phyloP scores from a whole-genome alignment of 2,329 filamentous ascomycete genomes.

The Calonectria ilicicola region DNA sequence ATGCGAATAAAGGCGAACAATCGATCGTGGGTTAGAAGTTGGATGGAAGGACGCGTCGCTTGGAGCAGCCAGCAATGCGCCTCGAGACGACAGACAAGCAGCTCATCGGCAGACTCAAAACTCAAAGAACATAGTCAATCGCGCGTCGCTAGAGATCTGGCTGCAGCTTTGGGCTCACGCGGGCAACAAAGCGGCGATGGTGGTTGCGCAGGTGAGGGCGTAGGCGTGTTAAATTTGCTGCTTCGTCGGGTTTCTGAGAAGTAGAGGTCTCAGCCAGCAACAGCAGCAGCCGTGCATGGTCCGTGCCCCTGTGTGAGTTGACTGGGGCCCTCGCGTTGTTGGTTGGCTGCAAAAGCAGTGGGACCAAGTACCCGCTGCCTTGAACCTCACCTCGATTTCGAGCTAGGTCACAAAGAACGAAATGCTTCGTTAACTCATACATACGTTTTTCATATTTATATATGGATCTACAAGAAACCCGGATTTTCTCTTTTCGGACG shows the following conservation, averaged over 20 bases:
- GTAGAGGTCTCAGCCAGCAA: conserved; percentile 14
- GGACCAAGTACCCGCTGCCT: not conserved
- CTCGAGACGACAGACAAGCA: conserved; percentile 43
- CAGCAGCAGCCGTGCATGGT: conserved; percentile 12
- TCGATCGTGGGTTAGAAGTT: conserved; percentile 29
- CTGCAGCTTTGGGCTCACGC: not conserved
- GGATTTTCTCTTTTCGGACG: no score
- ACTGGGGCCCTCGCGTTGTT: conserved; percentile 3
- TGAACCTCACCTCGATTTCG: not conserved
- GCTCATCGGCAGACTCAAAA: conserved; percentile 43
- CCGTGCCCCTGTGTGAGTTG: conserved; percentile 11
- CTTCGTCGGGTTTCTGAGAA: conserved; percentile 36
- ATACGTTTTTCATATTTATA: no score
- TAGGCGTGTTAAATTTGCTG: conserved; percentile 39
- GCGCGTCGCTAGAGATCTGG: conserved; percentile 7
- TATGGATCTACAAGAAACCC: no score
- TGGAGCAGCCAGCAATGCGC: conserved; percentile 45
- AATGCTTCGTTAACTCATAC: no score
- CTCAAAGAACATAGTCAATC: conserved; percentile 43
- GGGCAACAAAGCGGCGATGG: conserved; percentile 25
- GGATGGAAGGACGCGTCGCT: conserved; percentile 46
- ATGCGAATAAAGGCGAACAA: conserved; percentile 18
- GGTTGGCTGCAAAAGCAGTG: conserved; percentile 1
- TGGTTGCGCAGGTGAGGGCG: conserved; percentile 20
- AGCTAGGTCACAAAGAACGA: not conserved